Evolutionary conservation across 352 stramenopile species (phyloP).

Genomic region (Halophytophthora batemanensis): DNA sequence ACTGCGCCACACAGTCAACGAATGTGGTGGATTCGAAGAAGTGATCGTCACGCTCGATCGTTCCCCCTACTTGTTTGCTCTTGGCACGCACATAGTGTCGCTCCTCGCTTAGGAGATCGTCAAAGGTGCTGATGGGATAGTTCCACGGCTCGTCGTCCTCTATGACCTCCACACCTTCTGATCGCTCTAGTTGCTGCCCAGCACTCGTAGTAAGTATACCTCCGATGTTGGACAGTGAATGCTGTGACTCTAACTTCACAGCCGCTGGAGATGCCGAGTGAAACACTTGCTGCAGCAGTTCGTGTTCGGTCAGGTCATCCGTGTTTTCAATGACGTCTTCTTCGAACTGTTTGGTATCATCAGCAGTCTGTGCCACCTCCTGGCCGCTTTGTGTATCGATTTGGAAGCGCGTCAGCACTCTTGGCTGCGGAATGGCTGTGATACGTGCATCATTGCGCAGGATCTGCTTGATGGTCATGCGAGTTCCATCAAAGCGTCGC

Average conservation of each 20-base stretch:
- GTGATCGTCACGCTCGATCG: slow-evolving; percentile 56
- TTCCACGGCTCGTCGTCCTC: slow-evolving; percentile 50
- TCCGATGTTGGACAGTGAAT: not conserved
- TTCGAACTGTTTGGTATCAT: slow-evolving; percentile 1
- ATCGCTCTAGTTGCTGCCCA: not conserved
- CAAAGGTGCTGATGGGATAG: slow-evolving; percentile 62
- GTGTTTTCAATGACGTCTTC: not conserved
- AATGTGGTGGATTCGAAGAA: slow-evolving; percentile 67
- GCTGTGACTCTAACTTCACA: not conserved
- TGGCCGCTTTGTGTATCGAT: slow-evolving; percentile 50
- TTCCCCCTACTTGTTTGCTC: slow-evolving; percentile 51
- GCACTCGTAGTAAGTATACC: not conserved
- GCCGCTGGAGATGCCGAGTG: slow-evolving; percentile 2
- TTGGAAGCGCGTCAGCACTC: slow-evolving; percentile 43
- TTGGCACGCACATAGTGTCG: slow-evolving; percentile 59
- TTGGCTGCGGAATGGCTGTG: slow-evolving; percentile 34
- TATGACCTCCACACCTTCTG: not conserved
- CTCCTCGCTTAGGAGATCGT: slow-evolving; percentile 54
- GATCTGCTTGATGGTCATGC: slow-evolving; percentile 66
- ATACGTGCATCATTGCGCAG: slow-evolving; percentile 39
- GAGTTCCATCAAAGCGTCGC: slow-evolving; percentile 52
- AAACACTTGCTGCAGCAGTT: slow-evolving; percentile 30
- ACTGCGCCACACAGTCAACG: slow-evolving; percentile 64
- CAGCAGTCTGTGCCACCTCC: slow-evolving; percentile 12
- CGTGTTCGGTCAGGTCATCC: slow-evolving; percentile 12